A percentile compares a stretch with the other conserved stretches of the same genome.
phyloP scores from a whole-genome alignment of 352 stramenopile species.

The Globisporangium splendens region DNA sequence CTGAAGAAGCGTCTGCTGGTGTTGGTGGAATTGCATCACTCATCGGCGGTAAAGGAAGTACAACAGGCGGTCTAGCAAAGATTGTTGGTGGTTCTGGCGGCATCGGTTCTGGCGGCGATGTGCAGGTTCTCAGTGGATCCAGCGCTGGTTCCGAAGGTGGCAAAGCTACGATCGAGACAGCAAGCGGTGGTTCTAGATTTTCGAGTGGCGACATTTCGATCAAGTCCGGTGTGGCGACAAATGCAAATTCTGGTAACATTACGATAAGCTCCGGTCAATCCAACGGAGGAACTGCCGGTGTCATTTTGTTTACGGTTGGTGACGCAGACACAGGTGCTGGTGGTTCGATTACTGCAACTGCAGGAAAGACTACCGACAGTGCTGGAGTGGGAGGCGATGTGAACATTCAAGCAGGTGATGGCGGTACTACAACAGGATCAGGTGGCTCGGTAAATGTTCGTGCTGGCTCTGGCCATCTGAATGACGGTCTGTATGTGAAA shows the following conservation, averaged over 20 bases:
- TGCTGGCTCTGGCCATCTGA: slow-evolving; percentile 13
- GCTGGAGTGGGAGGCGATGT: slow-evolving; percentile 34
- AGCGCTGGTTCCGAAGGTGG: slow-evolving; percentile 26
- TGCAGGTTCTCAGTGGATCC: slow-evolving; percentile 33
- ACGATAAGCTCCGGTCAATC: slow-evolving; percentile 25
- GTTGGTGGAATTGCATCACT: slow-evolving; percentile 30
- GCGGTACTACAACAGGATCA: slow-evolving; percentile 17
- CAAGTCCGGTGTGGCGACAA: slow-evolving; percentile 25
- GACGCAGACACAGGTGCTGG: slow-evolving; percentile 26
- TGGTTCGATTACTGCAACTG: slow-evolving; percentile 34
- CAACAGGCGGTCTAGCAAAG: slow-evolving; percentile 23
- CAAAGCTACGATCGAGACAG: slow-evolving; percentile 21
- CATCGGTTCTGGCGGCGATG: slow-evolving; percentile 22
- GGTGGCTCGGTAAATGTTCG: slow-evolving; percentile 41
- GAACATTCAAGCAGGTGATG: slow-evolving; percentile 35
- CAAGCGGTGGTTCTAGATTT: slow-evolving; percentile 19
- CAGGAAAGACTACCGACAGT: slow-evolving; percentile 31
- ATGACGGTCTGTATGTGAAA: slow-evolving; percentile 32
- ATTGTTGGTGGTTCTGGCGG: slow-evolving; percentile 27
- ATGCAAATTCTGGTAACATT: slow-evolving; percentile 33
- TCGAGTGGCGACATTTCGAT: slow-evolving; percentile 37
- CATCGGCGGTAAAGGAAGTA: slow-evolving; percentile 25
- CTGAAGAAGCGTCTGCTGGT: slow-evolving; percentile 10
- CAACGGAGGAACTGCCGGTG: slow-evolving; percentile 30
- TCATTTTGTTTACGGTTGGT: slow-evolving; percentile 34